phyloP scores from a whole-genome alignment of 2,329 filamentous ascomycete species.

The Sarocladiaceae sp. region DNA sequence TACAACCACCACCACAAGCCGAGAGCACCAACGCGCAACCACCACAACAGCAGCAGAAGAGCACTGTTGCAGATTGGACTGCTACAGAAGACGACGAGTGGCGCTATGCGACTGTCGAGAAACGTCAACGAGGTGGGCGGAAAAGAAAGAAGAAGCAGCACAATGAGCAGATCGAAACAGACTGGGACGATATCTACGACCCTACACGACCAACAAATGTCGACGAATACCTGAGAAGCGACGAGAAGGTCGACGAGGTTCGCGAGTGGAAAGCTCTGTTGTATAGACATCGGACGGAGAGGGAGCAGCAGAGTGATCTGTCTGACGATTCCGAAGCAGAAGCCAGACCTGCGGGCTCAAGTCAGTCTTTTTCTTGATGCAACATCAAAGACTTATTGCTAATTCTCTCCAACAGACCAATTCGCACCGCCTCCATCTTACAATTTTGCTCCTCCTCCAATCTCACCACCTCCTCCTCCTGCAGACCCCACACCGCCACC shows the following conservation, averaged over 20 bases:
- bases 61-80: slow-evolving; percentile 76
- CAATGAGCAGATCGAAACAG: slow-evolving; percentile 55
- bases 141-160: slow-evolving; percentile 73
- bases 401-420: slow-evolving; percentile 37
- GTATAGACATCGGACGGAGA: slow-evolving; percentile 61
- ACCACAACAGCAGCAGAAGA: slow-evolving; percentile 51
- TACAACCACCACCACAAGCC: slow-evolving; percentile 20
- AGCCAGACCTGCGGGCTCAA: slow-evolving; percentile 22
- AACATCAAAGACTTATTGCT: slow-evolving; percentile 12
- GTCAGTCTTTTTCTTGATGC: slow-evolving; percentile 21
- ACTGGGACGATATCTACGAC: slow-evolving; percentile 93
- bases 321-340: slow-evolving; percentile 34
- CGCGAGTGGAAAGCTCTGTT: slow-evolving; percentile 81
- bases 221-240: slow-evolving; percentile 78
- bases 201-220: slow-evolving; percentile 77
- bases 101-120: slow-evolving; percentile 58
- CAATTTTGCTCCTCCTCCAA: slow-evolving; percentile 51
- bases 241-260: slow-evolving; percentile 76
- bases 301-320: slow-evolving; percentile 30
- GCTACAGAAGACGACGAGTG: slow-evolving; percentile 77
- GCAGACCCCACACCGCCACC: slow-evolving; percentile 38
- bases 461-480: slow-evolving; percentile 39
- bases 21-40: slow-evolving; percentile 23
- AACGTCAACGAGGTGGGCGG: slow-evolving; percentile 71
- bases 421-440: slow-evolving; percentile 58